phyloP scores from a whole-genome alignment of 331 rosid species.

The Quercus phellos region DNA sequence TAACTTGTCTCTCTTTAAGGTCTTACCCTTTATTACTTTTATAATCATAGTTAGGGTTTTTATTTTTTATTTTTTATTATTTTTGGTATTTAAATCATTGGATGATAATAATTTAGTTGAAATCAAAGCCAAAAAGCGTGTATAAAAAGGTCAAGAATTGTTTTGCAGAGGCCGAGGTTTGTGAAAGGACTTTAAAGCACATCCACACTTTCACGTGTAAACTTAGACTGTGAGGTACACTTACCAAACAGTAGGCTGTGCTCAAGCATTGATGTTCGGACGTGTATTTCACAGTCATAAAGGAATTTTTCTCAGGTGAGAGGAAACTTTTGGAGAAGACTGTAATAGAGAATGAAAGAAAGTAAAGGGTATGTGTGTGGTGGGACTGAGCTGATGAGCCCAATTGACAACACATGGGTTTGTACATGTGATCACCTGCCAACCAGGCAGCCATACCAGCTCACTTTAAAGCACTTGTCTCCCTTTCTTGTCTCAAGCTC shows the following conservation, averaged over 20 bases:
- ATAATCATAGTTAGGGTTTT: neutral
- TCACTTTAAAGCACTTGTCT: constrained; percentile 35
- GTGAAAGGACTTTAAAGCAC: neutral
- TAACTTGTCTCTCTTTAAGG: neutral
- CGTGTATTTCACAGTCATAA: too few species aligned
- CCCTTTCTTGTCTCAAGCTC: constrained; percentile 32
- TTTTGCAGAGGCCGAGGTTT: constrained; percentile 23
- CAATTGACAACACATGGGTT: constrained; percentile 44
- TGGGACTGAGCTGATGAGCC: neutral
- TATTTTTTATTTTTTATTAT: too few species aligned
- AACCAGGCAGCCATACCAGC: constrained; percentile 48
- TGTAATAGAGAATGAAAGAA: neutral
- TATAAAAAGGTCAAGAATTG: neutral
- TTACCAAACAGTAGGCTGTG: constrained; percentile 1
- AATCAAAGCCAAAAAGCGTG: constrained; percentile 4
- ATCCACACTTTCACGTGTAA: neutral
- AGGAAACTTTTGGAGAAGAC: neutral
- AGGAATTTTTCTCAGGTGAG: too few species aligned
- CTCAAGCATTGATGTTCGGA: neutral
- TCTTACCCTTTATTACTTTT: neutral
- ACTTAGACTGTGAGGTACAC: constrained; percentile 2
- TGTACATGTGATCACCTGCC: constrained; percentile 63
- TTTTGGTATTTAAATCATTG: neutral
- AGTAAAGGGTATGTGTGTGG: neutral
- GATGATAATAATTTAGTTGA: constrained; percentile 20